Conservation (phyloP, 164 flowering plant species). For the Macadamia integrifolia region DNA sequence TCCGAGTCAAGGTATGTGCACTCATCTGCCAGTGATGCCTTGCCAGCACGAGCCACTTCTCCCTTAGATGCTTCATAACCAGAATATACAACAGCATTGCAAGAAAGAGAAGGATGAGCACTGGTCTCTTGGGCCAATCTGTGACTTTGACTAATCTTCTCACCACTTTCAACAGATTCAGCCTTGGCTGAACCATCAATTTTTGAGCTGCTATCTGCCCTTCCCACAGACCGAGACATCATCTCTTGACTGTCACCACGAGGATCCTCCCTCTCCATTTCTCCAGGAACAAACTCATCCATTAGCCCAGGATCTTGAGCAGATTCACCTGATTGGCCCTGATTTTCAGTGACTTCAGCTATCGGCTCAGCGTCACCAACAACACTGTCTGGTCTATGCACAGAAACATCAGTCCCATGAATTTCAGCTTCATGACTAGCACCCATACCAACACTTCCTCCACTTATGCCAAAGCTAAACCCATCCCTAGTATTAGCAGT, state of each 20-base stretch:
- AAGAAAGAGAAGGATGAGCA: conserved; percentile 72
- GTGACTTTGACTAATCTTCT: conserved; percentile 52
- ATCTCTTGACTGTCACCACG: conserved; percentile 89
- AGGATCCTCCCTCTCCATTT: conserved; percentile 67
- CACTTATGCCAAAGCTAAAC: conserved; percentile 87
- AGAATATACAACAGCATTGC: conserved; percentile 67
- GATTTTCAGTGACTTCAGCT: conserved; percentile 78
- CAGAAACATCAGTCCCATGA: conserved; percentile 75
- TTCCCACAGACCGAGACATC: conserved; percentile 67
- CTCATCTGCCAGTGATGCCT: conserved; percentile 42
- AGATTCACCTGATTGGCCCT: conserved; percentile 93
- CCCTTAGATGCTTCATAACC: conserved; percentile 64
- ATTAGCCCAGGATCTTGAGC: conserved; percentile 74
- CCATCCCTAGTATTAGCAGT: conserved; percentile 70
- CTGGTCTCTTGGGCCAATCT: conserved; percentile 31
- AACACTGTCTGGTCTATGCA: conserved; percentile 69
- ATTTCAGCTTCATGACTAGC: conserved; percentile 99
- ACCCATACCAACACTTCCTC: conserved; percentile 98
- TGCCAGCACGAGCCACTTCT: conserved; percentile 61
- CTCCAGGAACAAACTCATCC: conserved; percentile 80
- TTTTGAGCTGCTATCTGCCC: conserved; percentile 96
- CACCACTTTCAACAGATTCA: conserved; percentile 93
- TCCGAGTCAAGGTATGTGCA: conserved; percentile 40
- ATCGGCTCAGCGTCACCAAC: conserved; percentile 87
- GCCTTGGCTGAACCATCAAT: conserved; percentile 75